Evolutionary conservation across 257 asterid species (phyloP).

Genomic region (Apocynum venetum): DNA sequence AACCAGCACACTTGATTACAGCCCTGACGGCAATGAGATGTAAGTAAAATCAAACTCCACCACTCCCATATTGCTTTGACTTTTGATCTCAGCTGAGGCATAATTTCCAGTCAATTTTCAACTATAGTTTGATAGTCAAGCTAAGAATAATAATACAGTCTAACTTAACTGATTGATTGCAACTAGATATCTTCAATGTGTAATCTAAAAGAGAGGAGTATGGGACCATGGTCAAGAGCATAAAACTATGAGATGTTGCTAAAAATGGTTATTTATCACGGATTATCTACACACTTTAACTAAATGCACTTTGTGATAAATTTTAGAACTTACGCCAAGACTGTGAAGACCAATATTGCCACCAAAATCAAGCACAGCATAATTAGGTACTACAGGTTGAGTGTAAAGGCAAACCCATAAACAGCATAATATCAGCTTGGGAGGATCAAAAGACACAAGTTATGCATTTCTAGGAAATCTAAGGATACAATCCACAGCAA

Average conservation of each 20-base stretch:
- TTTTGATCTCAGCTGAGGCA: not conserved
- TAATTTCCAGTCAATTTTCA: not conserved
- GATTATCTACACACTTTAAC: not conserved
- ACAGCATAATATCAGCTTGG: slow-evolving; percentile 7
- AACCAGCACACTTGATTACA: not conserved
- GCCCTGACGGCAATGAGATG: not conserved
- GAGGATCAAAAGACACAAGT: slow-evolving; percentile 2
- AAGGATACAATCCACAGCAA: slow-evolving; percentile 94
- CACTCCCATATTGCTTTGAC: not conserved
- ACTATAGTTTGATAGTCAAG: not conserved
- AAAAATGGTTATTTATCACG: not conserved
- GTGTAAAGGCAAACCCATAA: slow-evolving; percentile 44
- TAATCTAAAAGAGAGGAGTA: not conserved
- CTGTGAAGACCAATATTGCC: slow-evolving; percentile 91
- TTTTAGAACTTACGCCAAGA: slow-evolving; percentile 74
- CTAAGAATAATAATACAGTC: not conserved
- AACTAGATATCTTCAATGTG: not conserved
- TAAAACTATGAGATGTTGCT: not conserved
- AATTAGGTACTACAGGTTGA: slow-evolving; percentile 57
- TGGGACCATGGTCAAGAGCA: not conserved
- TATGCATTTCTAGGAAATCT: not conserved
- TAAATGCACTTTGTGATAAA: not conserved
- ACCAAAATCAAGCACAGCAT: slow-evolving; percentile 71
- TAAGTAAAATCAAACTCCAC: not conserved
- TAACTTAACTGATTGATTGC: not conserved